Conservation (phyloP, 345 rosid genomes). For the Populus alba region DNA sequence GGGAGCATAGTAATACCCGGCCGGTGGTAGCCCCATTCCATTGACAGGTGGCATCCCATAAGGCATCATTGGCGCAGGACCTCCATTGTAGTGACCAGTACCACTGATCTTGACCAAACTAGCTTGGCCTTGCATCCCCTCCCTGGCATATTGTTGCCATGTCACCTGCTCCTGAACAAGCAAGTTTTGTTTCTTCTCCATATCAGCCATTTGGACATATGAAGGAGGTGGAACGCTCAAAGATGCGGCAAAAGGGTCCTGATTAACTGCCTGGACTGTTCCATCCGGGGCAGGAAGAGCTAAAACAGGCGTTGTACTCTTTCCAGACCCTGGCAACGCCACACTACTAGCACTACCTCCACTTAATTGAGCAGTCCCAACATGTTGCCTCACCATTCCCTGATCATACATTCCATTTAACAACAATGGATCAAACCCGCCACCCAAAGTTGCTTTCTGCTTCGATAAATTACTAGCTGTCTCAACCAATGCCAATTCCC, state of each 20-base stretch:
- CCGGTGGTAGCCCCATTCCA: constrained; percentile 45
- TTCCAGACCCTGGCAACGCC: constrained; percentile 56
- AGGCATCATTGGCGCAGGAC: constrained; percentile 47
- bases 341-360: constrained; percentile 91
- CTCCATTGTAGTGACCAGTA: constrained; percentile 34
- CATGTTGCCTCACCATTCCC: constrained; percentile 68
- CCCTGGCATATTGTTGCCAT: constrained; percentile 62
- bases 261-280: constrained; percentile 40
- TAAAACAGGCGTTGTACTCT: constrained; percentile 47
- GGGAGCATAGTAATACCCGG: constrained; percentile 50
- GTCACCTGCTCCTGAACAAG: constrained; percentile 62
- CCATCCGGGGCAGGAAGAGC: constrained; percentile 76
- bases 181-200: constrained; percentile 68
- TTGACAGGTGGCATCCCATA: constrained; percentile 54
- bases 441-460: constrained; percentile 75
- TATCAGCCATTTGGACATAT: constrained; percentile 65
- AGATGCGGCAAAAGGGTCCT: constrained; percentile 70
- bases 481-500: constrained; percentile 92
- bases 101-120: constrained; percentile 49
- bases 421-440: constrained; percentile 79
- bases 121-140: constrained; percentile 79
- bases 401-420: constrained; percentile 92
- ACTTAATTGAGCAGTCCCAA: constrained; percentile 44
- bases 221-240: constrained; percentile 58
- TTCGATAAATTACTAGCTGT: constrained; percentile 67